Base-by-base conservation (phyloP, 1,284 basidiomycete genomes). In the Thelephora terrestris region DNA sequence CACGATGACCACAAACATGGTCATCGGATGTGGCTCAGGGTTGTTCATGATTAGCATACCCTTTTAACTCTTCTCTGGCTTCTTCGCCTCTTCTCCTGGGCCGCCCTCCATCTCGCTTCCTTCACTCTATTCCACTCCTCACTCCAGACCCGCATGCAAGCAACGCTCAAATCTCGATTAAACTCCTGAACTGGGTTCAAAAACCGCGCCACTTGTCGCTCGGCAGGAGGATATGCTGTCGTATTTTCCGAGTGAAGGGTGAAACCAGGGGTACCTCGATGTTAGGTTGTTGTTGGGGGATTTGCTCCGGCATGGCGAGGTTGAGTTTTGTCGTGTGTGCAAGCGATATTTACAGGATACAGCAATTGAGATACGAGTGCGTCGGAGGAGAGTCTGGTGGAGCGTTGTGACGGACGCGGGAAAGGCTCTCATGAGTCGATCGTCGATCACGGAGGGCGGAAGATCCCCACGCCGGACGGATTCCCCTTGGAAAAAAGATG, bases 151-250 rank as follows among this genome's bases (percentile, higher is more conserved):
- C 78, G 74, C 52, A 99, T 98, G 53, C 85, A 87, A 6, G 93
- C 87, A 32, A 96, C 85, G 54, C 88, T 92, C 47, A 93, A 67
- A 66, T 99, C 95, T 39, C 96, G 78, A 67, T 99, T 99, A 74
- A 97, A 99, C 65, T 99, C 92, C 61, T 99, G 95, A 6, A 98
- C 89, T 2, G 96, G 95, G 62, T 99, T 99, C 51, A 99, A 71
- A 67, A 99, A 99, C 1, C n/a, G 91, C 87, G 53, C 87, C 83
- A 58, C n/a, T 89, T 81, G 48, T 69, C 70, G 42, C 81, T 74
- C 1, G 85, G 82, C 9, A 92, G 71, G 49, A 95, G 75, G 58
- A 95, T 88, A 57, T 82, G 82, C n/a, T 1, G 91, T 82, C 2
- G 78, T 84, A 58, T 89, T 88, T 70, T 96, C 92, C 7, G 82